These are phyloP conservation scores for Saccharomycopsis microspora DNA, from an alignment of 805 yeast species.

Conservation along the genomic window DNA sequence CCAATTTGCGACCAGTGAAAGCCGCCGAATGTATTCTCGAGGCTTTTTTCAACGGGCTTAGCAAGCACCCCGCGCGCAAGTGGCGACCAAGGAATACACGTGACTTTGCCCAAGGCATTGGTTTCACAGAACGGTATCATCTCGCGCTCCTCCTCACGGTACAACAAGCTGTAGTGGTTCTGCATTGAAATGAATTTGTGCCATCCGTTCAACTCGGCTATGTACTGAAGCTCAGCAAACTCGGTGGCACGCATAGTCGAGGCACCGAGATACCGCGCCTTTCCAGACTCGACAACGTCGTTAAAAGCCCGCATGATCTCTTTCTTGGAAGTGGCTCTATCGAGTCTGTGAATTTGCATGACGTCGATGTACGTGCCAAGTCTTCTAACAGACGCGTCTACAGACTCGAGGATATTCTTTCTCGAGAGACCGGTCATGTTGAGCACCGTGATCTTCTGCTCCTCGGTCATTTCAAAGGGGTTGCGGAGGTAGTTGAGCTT, in stretches of 20 bases:
- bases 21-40: not conserved
- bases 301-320: constrained; percentile 49
- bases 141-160: constrained; percentile 57
- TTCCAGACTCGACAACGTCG: constrained; percentile 35
- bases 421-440: constrained; percentile 31
- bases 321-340: constrained; percentile 33
- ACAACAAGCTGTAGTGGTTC: constrained; percentile 40
- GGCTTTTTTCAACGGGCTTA: constrained; percentile 19
- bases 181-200: constrained; percentile 50
- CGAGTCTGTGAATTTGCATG: constrained; percentile 48
- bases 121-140: constrained; percentile 42
- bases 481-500: not conserved
- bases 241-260: constrained; percentile 47
- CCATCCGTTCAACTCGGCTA: constrained; percentile 49
- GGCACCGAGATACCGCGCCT: constrained; percentile 48
- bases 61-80: constrained; percentile 43
- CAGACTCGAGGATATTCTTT: constrained; percentile 37
- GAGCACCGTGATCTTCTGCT: not conserved
- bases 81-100: constrained; percentile 54
- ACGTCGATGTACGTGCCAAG: constrained; percentile 44
- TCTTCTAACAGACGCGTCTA: constrained; percentile 29
- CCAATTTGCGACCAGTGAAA: not conserved
- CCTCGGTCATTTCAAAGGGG: no score
- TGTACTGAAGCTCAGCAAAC: constrained; percentile 40
- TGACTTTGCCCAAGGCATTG: constrained; percentile 27